phyloP scores from a whole-genome alignment of 208 protist species.

The Crithidia fasciculata region DNA sequence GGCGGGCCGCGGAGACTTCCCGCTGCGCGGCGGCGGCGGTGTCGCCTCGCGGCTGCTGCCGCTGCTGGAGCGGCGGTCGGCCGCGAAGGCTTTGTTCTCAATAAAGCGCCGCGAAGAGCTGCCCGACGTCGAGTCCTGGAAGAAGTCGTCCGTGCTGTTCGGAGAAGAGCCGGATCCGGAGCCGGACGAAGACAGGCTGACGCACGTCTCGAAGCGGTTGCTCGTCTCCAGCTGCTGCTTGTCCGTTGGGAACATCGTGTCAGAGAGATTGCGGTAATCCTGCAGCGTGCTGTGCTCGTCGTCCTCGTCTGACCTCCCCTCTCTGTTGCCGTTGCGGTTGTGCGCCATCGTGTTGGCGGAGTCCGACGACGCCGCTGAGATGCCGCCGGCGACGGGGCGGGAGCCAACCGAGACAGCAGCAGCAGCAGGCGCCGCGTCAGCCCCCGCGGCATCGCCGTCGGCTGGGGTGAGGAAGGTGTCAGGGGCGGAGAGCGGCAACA shows the following conservation, averaged over 20 bases:
- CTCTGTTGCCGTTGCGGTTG: not conserved
- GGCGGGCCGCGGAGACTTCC: constrained; percentile 1
- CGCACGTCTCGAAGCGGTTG: constrained; percentile 47
- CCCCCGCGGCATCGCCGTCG: not conserved
- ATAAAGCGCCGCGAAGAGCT: not conserved
- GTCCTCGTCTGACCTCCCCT: not conserved
- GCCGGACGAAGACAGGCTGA: constrained; percentile 19
- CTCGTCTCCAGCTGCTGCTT: constrained; percentile 15
- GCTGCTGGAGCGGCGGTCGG: not conserved
- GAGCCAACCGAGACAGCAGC: too few relatives aligned
- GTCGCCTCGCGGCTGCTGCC: not conserved
- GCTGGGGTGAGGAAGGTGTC: not conserved
- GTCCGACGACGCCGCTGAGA: constrained; percentile 6
- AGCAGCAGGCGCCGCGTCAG: too few relatives aligned
- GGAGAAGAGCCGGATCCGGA: constrained; percentile 9
- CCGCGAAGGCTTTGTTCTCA: constrained; percentile 20
- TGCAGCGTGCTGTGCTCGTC: constrained; percentile 1
- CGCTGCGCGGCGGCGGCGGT: not conserved
- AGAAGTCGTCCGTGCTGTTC: constrained; percentile 22
- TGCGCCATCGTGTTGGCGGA: constrained; percentile 23
- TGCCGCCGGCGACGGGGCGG: not conserved
- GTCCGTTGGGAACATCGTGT: constrained; percentile 1
- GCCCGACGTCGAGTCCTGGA: constrained; percentile 8
- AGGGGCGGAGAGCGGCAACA: not conserved
- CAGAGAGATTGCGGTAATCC: constrained; percentile 13